Evolutionary conservation across 2,329 filamentous ascomycete genomes (phyloP), one percentile per base, ranked within the genome.

Genomic region (Aspergillus bombycis): DNA sequence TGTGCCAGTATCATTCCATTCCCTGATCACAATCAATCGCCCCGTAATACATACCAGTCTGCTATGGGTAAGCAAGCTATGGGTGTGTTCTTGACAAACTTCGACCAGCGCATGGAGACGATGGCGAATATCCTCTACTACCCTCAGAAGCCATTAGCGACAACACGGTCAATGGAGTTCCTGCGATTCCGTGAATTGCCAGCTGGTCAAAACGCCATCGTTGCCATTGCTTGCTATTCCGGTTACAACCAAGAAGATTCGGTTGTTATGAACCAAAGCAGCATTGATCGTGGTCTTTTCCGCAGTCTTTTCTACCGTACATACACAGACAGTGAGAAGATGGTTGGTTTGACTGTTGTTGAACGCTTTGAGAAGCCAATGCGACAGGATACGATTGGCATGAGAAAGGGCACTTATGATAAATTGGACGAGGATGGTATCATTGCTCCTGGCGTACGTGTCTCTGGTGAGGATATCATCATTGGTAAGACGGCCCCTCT

Each of bases 171-270:
- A 4, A 99, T 99, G 96, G 95, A 99, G 78, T 98, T 96, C 79
- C 84, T 99, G 72, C 97, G 97, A 75, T 99, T 99, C 89, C 88
- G 95, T 80, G 95, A 99, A 79, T 84, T 99, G 63, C 95, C 95
- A 21, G 95, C 95, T 19, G 95, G 95, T 3, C 95, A 99, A 78
- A 99, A 99, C 74, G 95, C 95, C 23, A 99, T 99, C 72, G 95
- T 99, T 14, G 96, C 95, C 46, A 99, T 99, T 80, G 89, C 93
- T 64, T 96, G 92, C 78, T 99, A 99, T 81, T 97, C 94, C 60
- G 95, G 95, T 64, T 99, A 99, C 84, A 99, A 99, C 80, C 96
- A 99, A 78, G 95, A 99, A 93, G 95, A 99, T 88, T 99, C 95
- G 70, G 94, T 99, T 70, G 97, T 99, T 74, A 98, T 99, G 95